Base-by-base conservation (phyloP, 2,329 filamentous ascomycete species). In the Sordariomycetes sp. region DNA sequence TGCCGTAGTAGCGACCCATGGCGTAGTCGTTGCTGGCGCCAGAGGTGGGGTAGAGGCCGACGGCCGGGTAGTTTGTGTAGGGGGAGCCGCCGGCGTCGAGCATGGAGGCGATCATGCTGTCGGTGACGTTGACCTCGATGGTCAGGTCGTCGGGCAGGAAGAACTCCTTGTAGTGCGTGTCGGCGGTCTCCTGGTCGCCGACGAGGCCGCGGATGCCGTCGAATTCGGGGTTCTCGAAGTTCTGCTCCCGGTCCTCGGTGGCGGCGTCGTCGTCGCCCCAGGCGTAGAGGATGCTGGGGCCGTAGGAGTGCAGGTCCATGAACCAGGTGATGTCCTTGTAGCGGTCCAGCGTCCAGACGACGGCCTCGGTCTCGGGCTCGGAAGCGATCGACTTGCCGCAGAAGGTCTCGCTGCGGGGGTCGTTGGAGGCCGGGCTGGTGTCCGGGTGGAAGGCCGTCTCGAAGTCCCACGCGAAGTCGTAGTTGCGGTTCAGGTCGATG, bases 241-340 rank as follows among this genome's bases (percentile, higher is more conserved):
- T 75, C 59, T 70, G 67, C 32, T 42, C 42, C 0, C 61, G 46
- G 30, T 61, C 58, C 1, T 49, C 57, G 33, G 52, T 54, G 50
- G 76, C 72, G 37, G 65, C 55, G 30, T 67, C 59, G 42, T 76
- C 71, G 41, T 70, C 66, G 16, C 72, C 72, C 72, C 72, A 77
- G 35, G 57, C 62, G 51, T 75, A 75, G 11, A 77, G 51, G 14
- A 78, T 55, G 21, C 64, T 39, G 3, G 67, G 69, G 1, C 61
- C 58, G 19, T 59, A 68, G 2, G 70, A 73, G 58, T 78, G 73
- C 29, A 77, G 58, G 41, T 78, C 73, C 39, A 75, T 53, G 48
- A 72, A 73, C 70, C 71, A 77, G 19, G 65, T 58, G 30, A 77
- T 52, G 29, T 26, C 16, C 31, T 56, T 49, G 50, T 66, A 69